Percentiles rank a stretch among this genome's conserved stretches.
These are phyloP conservation scores for Fusarium palustre DNA, from an alignment of 2,329 filamentous ascomycete species.

Conservation along the genomic window DNA sequence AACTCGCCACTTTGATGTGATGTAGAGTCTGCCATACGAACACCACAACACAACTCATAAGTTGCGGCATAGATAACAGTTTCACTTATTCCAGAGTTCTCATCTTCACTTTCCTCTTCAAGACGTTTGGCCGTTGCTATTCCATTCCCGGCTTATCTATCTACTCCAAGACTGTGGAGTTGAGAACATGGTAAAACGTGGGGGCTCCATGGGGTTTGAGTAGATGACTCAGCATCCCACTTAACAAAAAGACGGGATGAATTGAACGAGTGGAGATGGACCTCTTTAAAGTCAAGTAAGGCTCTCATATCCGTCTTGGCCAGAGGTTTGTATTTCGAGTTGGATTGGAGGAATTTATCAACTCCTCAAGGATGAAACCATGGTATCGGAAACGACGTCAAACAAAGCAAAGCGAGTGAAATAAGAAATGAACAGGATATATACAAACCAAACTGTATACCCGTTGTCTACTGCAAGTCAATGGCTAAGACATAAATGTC, in stretches of 20 bases:
- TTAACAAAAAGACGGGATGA: not conserved
- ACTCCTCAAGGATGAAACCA: not conserved
- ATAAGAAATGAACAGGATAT: not conserved
- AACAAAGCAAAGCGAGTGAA: not conserved
- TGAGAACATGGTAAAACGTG: not conserved
- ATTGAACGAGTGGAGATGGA: not conserved
- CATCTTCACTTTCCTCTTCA: not conserved
- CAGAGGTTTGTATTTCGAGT: too few species aligned
- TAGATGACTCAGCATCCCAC: not conserved
- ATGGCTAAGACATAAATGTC: not conserved
- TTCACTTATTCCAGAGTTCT: not conserved
- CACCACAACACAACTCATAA: not conserved
- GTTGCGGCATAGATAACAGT: not conserved
- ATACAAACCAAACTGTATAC: not conserved
- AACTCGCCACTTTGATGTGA: not conserved
- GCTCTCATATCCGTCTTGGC: not conserved
- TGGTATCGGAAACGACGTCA: not conserved
- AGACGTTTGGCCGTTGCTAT: not conserved
- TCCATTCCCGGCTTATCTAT: not conserved
- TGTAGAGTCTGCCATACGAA: not conserved
- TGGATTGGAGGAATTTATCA: not conserved
- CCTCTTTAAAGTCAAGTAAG: not conserved
- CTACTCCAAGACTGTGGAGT: not conserved
- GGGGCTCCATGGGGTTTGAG: not conserved
- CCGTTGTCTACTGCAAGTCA: not conserved